Percentiles rank a stretch among this genome's conserved stretches.
phyloP scores from a whole-genome alignment of 202 grass and related monocot genomes.

The Musa balbisiana region DNA sequence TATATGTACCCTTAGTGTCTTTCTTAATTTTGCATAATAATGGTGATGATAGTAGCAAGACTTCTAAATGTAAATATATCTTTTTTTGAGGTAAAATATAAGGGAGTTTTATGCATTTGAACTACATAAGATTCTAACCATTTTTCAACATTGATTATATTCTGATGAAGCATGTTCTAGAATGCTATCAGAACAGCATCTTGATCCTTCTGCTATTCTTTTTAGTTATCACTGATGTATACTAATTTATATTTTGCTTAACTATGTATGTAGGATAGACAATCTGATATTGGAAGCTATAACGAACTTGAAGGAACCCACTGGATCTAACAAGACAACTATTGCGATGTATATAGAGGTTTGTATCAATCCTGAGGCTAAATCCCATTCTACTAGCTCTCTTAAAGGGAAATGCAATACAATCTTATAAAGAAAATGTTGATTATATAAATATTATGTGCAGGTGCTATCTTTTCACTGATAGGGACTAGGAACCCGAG shows the following conservation, averaged over 20 bases:
- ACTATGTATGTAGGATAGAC: constrained; percentile 47
- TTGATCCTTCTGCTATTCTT: not conserved
- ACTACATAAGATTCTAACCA: no score
- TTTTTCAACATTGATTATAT: no score
- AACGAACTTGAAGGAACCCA: constrained; percentile 49
- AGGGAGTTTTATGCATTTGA: not conserved
- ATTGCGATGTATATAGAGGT: constrained; percentile 89
- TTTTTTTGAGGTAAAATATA: no score
- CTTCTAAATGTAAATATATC: no score
- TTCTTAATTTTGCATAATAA: no score
- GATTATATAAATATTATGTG: constrained; percentile 9
- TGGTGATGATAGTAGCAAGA: no score
- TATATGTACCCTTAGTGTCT: no score
- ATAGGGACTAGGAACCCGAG: no score
- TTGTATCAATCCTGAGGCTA: not conserved
- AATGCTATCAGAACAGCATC: no score
- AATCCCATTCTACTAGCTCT: not conserved
- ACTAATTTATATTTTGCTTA: not conserved
- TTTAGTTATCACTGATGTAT: constrained; percentile 9
- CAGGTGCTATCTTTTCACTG: not conserved
- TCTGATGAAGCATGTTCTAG: not conserved
- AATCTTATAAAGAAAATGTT: not conserved
- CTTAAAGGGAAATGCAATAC: no score
- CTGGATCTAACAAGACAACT: constrained; percentile 59
- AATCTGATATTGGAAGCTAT: constrained; percentile 83